Evolutionary conservation across 306 rosid genomes (phyloP), one percentile per base, ranked within the genome.

Genomic region (Psophocarpus tetragonolobus): DNA sequence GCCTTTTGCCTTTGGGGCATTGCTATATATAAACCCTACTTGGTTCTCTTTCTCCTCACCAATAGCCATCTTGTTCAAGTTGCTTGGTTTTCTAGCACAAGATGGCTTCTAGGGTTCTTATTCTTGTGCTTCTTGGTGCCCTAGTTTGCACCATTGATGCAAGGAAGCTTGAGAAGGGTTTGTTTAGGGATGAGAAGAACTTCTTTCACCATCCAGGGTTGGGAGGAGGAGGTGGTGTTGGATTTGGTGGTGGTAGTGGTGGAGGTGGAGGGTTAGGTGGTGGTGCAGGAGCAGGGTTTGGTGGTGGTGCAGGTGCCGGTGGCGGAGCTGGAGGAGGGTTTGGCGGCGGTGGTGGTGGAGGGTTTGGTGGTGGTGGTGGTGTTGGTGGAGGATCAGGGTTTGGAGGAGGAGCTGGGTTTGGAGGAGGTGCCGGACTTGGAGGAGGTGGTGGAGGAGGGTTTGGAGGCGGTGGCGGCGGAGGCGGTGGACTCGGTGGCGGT

Each of bases 191-290:
- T 54, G 74, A 87, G 84, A 89, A 91, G 62, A 84, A 5, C 5
- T 80, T 86, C 48, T 71, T 56, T 21, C 89, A 26, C 15, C 87
- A 1, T 68, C 87, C 84, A 27, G 86, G 86, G 50, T 33, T 71
- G 9, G 90, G 87, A 4, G 88, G 89, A 8, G 89, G 96, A 4
- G 90, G 91, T 29, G 93, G 91, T 0, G 78, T 86, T 1, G 96
- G 96, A 0, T 91, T 91, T 1, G 90, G 92, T 0, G 82, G 86
- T 13, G 89, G 91, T 12, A 87, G 84, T 1, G 89, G 89, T 0
- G 87, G 76, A 17, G 92, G 84, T 6, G 85, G 62, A 70, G 88
- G 88, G 0, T 45, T 85, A 60, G 88, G 88, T 24, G 85, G 79
- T 8, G 85, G 85, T 3, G 23, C 79, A 0, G 88, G 88, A 67